A percentile compares a stretch with the other conserved stretches of the same genome.
Conservation (phyloP, 768 basidiomycete species). For the Cytidiella melzeri region DNA sequence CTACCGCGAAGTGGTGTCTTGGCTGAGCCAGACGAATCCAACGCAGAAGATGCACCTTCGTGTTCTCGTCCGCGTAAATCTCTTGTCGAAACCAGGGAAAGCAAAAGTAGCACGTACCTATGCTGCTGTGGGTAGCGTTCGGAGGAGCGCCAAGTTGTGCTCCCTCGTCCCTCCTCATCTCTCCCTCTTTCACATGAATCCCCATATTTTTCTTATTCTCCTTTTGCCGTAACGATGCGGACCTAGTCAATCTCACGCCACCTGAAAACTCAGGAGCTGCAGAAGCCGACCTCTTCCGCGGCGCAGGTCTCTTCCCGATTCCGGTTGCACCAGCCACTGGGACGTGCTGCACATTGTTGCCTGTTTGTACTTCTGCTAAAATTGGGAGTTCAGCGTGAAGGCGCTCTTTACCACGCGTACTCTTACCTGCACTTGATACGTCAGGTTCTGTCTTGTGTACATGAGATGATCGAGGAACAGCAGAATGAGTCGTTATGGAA, state of each 20-base stretch:
- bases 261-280: constrained; percentile 1
- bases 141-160: not conserved
- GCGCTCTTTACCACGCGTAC: too few species aligned
- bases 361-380: not conserved
- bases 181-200: not conserved
- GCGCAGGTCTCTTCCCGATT: not conserved
- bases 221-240: constrained; percentile 11
- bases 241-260: constrained; percentile 9
- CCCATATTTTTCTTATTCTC: constrained; percentile 9
- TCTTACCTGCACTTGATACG: too few species aligned
- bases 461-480: too few species aligned
- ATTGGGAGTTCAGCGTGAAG: too few species aligned
- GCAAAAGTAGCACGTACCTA: too few species aligned
- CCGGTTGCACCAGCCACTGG: not conserved
- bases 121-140: not conserved
- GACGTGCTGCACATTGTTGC: not conserved
- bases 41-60: not conserved
- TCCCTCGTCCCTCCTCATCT: not conserved
- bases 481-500: too few species aligned
- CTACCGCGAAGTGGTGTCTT: constrained; percentile 4
- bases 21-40: not conserved
- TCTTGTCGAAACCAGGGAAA: too few species aligned
- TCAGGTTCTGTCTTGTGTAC: too few species aligned
- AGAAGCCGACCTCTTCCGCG: not conserved
- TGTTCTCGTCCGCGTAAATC: not conserved